phyloP scores from a whole-genome alignment of 2,329 filamentous ascomycete species.

The Trichoderma polysporum region DNA sequence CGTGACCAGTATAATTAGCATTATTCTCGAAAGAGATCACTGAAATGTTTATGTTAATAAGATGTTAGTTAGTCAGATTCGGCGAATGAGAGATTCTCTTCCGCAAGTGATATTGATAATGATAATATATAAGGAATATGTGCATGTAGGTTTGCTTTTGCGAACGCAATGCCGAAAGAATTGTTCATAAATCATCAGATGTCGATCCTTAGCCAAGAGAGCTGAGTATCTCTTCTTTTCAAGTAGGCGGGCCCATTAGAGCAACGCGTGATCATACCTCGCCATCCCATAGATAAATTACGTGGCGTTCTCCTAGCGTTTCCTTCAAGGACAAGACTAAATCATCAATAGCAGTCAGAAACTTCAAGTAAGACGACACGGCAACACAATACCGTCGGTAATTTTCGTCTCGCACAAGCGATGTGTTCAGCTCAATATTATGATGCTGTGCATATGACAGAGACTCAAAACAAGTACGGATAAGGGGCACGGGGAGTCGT shows the following conservation, averaged over 20 bases:
- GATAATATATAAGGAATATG: neutral
- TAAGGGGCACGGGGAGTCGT: slow-evolving; percentile 47
- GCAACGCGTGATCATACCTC: neutral
- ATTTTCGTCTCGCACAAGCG: slow-evolving; percentile 40
- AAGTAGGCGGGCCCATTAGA: neutral
- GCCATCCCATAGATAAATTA: slow-evolving; percentile 33
- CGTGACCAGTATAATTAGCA: no score
- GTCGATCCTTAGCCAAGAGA: neutral
- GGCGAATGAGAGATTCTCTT: neutral
- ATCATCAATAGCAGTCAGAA: slow-evolving; percentile 45
- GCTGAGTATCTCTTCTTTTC: neutral
- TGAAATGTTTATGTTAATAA: no score
- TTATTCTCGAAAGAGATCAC: no score
- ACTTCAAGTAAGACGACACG: slow-evolving; percentile 44
- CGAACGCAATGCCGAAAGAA: neutral
- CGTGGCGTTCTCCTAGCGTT: slow-evolving; percentile 43
- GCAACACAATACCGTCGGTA: slow-evolving; percentile 49
- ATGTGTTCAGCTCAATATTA: slow-evolving; percentile 32
- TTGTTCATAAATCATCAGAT: neutral
- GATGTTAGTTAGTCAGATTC: no score
- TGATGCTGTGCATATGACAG: slow-evolving; percentile 25
- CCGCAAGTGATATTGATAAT: neutral
- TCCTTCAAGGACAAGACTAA: slow-evolving; percentile 45
- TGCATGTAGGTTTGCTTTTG: neutral
- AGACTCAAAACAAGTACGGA: slow-evolving; percentile 37